Percentiles rank a stretch among this genome's conserved stretches.
Conservation (phyloP, 371 early-diverging fungal species). For the Mucor indicus region DNA sequence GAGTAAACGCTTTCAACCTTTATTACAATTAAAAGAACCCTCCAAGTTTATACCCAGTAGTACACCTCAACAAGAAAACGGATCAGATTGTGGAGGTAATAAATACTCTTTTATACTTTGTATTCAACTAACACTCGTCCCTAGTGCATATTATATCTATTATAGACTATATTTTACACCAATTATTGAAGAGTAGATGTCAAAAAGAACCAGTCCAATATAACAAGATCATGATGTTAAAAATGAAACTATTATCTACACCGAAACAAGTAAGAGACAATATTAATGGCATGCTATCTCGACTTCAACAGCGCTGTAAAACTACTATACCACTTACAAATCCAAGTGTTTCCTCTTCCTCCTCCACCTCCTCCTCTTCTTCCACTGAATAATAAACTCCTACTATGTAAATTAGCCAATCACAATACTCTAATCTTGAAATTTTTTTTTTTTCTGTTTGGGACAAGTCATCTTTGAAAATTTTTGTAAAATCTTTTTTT, state of each 20-base stretch:
- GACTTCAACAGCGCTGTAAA: conserved; percentile 12
- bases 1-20: conserved; percentile 8
- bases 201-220: neutral
- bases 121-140: neutral
- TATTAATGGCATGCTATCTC: conserved; percentile 16
- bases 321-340: too few species aligned
- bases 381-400: conserved; percentile 9
- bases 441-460: neutral
- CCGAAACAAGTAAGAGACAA: conserved; percentile 19
- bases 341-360: conserved; percentile 1
- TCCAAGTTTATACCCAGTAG: conserved; percentile 25
- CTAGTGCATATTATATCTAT: conserved; percentile 39
- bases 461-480: conserved; percentile 5
- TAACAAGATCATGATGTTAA: conserved; percentile 15
- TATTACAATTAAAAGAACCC: conserved; percentile 12
- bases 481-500: too few species aligned
- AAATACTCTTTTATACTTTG: too few species aligned
- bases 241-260: conserved; percentile 4
- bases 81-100: conserved; percentile 51
- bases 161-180: conserved; percentile 29
- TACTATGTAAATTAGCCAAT: conserved; percentile 8
- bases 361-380: conserved; percentile 1
- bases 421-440: neutral
- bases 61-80: conserved; percentile 50
- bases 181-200: conserved; percentile 13